Base-by-base conservation (phyloP, 441 rosid species). In the Gossypium trilobum region DNA sequence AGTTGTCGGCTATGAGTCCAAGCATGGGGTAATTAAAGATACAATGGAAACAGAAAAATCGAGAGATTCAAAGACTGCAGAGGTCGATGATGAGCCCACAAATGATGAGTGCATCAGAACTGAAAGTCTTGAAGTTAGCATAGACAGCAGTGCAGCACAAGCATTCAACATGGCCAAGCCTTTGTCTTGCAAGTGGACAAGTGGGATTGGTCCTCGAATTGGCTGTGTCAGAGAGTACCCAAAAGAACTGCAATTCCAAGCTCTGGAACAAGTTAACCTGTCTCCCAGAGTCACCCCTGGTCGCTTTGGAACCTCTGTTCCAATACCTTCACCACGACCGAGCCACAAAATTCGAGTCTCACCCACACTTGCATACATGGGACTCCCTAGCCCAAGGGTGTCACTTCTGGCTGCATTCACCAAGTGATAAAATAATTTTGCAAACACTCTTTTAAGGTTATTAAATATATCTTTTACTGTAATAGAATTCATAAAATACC, bases 221-320 rank as follows among this genome's bases (percentile, higher is more conserved):
- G 91, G 95, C 10, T 88, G 93, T 68, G 91, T 93, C 17, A 85
- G 91, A 79, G 97, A 93, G 75, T 91, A 91, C 82, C 97, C 98
- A 23, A 59, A 75, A 54, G 85, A 86, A 1, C 82, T 93, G 7
- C 95, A 88, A 63, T 73, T 65, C 10, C 81, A 72, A 76, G 97
- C 98, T 25, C 87, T 91, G 46, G 91, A 89, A 72, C 91, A 88
- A 72, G 88, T 91, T 71, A 86, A 84, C 58, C 73, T 91, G 5
- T 89, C 95, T 13, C 97, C 93, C 1, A 79, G 86, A 42, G 73
- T 75, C 59, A 56, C 54, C 6, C 80, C 82, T 1, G 81, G 88
- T 33, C 50, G 74, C 14, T 5, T 73, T 23, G 73, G 72, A 19
- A 73, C 63, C 33, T 62, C 68, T 46, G 79, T 79, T 17, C 96